Evolutionary conservation across 2,329 filamentous ascomycete species (phyloP).

Genomic region (Sordariomycetes sp.): DNA sequence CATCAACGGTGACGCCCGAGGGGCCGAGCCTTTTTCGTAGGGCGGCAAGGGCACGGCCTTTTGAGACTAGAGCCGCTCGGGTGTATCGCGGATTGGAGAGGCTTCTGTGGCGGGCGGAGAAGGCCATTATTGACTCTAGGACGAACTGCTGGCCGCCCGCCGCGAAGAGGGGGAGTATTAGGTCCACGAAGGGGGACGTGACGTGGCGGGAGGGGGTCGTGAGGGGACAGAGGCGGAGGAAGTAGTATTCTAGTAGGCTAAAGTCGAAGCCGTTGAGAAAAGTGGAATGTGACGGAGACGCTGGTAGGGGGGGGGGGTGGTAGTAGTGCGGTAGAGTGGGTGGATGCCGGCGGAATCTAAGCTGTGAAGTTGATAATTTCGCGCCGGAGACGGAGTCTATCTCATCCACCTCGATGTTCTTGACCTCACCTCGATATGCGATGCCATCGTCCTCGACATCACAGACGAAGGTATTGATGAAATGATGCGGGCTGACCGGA

Average conservation of each 20-base stretch:
- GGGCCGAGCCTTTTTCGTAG: background rate
- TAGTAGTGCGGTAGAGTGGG: background rate
- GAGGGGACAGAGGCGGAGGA: constrained; percentile 4
- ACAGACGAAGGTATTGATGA: constrained; percentile 1
- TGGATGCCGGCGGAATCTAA: background rate
- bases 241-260: constrained; percentile 5
- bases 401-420: background rate
- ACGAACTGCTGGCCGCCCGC: constrained; percentile 1
- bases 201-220: background rate
- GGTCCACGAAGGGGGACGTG: constrained; percentile 3
- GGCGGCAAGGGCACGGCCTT: constrained; percentile 2
- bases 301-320: background rate
- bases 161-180: constrained; percentile 4
- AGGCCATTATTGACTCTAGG: constrained; percentile 4
- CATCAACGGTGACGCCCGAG: background rate
- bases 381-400: background rate
- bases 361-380: background rate
- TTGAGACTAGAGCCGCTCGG: background rate
- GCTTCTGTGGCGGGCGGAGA: constrained; percentile 5
- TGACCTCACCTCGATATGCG: background rate
- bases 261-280: constrained; percentile 2
- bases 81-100: background rate
- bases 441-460: background rate
- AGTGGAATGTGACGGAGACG: constrained; percentile 1
- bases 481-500: background rate